phyloP scores from a whole-genome alignment of 2,329 filamentous ascomycete genomes.

The Teratosphaeria viscida region DNA sequence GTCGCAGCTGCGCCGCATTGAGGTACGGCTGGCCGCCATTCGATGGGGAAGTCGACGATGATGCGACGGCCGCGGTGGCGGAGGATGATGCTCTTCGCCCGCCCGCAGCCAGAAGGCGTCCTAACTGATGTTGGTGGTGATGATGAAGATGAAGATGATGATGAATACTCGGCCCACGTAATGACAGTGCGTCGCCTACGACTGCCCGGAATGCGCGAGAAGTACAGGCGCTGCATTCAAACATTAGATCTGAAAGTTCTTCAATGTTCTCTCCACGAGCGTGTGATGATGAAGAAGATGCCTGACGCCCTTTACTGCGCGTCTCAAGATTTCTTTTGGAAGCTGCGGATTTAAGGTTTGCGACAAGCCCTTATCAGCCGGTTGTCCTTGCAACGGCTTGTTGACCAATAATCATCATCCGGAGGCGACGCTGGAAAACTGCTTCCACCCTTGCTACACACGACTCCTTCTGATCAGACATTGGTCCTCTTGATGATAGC shows the following conservation, averaged over 20 bases:
- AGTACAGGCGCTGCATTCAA: constrained; percentile 35
- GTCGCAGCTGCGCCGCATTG: constrained; percentile 7
- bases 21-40: constrained; percentile 3
- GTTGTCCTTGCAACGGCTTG: not conserved
- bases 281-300: not conserved
- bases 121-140: too few species aligned
- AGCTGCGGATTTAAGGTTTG: not conserved
- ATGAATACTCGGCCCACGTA: not conserved
- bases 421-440: not conserved
- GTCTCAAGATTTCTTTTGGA: not conserved
- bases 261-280: too few species aligned
- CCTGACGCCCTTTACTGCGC: not conserved
- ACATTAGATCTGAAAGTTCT: constrained; percentile 22
- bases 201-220: constrained; percentile 34
- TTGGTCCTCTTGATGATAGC: not conserved
- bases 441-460: not conserved
- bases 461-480: not conserved
- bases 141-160: not conserved
- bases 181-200: constrained; percentile 18
- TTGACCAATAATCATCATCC: not conserved
- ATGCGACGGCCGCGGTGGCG: too few species aligned
- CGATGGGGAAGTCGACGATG: not conserved
- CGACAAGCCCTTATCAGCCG: constrained; percentile 1
- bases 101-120: constrained; percentile 15
- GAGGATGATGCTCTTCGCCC: constrained; percentile 4